These are phyloP conservation scores for Mucor racemosus DNA, from an alignment of 371 early-diverging fungal species.

Conservation along the genomic window DNA sequence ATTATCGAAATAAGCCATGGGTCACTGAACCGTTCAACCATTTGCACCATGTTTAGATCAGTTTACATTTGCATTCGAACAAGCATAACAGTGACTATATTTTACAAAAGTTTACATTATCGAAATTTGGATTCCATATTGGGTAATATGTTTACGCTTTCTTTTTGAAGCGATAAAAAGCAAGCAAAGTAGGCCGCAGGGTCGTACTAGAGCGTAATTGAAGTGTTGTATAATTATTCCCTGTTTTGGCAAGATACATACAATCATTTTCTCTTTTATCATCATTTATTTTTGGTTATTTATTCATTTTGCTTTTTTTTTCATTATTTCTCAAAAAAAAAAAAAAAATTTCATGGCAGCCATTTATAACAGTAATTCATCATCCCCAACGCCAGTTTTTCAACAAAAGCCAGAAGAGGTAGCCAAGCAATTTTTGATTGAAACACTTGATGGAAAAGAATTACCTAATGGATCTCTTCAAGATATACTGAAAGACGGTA, in stretches of 20 bases:
- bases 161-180: slow-evolving; percentile 17
- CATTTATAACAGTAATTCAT: neutral
- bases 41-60: neutral
- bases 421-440: slow-evolving; percentile 37
- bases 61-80: no score
- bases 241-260: slow-evolving; percentile 15
- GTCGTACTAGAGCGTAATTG: neutral
- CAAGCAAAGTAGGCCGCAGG: neutral
- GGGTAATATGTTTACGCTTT: slow-evolving; percentile 32
- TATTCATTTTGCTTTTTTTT: slow-evolving; percentile 1
- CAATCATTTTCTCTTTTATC: neutral
- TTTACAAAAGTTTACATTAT: neutral
- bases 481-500: slow-evolving; percentile 50
- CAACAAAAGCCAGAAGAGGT: slow-evolving; percentile 29
- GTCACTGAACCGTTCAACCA: no score
- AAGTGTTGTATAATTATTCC: slow-evolving; percentile 19
- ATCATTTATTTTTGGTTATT: neutral
- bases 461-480: slow-evolving; percentile 38
- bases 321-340: neutral
- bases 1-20: no score
- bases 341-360: neutral
- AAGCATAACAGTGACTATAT: no score
- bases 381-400: neutral
- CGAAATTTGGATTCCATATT: slow-evolving; percentile 10
- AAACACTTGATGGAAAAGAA: slow-evolving; percentile 25